Percentiles rank a stretch among this genome's conserved stretches.
These are phyloP conservation scores for Solanum appendiculatum DNA, from an alignment of 257 asterid genomes.

Conservation along the genomic window DNA sequence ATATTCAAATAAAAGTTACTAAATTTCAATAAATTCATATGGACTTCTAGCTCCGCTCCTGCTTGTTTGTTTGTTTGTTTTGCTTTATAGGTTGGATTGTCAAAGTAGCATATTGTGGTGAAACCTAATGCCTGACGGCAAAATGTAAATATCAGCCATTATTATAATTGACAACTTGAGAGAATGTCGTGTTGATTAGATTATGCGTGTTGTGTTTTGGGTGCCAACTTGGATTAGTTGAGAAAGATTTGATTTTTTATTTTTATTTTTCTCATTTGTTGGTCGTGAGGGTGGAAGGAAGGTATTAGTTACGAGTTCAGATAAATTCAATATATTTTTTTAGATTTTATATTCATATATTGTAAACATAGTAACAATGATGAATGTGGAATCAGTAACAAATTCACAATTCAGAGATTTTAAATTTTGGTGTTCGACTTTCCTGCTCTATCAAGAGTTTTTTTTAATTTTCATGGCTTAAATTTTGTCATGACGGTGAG, in stretches of 20 bases:
- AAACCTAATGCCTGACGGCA: not conserved
- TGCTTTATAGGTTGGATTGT: not conserved
- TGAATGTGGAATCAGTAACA: no score
- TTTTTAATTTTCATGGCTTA: not conserved
- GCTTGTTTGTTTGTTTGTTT: not conserved
- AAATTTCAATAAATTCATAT: no score
- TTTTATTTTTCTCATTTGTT: not conserved
- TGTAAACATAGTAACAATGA: not conserved
- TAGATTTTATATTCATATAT: not conserved
- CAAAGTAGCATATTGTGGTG: not conserved
- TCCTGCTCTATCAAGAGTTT: not conserved
- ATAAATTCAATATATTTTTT: no score
- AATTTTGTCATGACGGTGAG: not conserved
- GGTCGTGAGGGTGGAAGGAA: not conserved
- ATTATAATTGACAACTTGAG: not conserved
- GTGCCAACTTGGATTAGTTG: not conserved
- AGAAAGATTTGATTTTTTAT: not conserved
- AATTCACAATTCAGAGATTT: no score
- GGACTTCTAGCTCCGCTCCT: not conserved
- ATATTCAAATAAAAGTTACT: no score
- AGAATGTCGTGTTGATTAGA: not conserved
- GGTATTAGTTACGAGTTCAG: not conserved
- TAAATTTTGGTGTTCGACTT: not conserved
- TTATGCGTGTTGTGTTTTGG: not conserved
- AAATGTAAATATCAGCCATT: not conserved